Base-by-base conservation (phyloP, 441 rosid genomes). In the Biscutella laevigata region DNA sequence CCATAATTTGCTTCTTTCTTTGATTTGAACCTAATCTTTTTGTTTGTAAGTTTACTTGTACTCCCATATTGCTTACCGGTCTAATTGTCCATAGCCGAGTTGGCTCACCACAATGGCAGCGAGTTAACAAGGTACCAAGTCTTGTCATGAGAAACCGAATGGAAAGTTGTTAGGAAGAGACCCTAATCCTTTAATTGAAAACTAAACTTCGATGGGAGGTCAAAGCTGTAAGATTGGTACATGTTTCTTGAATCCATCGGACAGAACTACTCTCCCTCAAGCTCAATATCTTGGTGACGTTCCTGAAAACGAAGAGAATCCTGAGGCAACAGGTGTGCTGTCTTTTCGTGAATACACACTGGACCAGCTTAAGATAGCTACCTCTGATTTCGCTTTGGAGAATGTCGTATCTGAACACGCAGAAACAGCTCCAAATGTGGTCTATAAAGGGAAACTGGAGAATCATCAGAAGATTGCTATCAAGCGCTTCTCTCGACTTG, bases 161-260 rank as follows among this genome's bases (percentile, higher is more conserved):
- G n/a, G n/a, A n/a, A n/a, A n/a, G n/a, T n/a, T n/a, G n/a, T n/a
- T n/a, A n/a, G n/a, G n/a, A n/a, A n/a, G n/a, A n/a, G n/a, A n/a
- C n/a, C n/a, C n/a, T n/a, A n/a, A n/a, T n/a, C n/a, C n/a, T n/a
- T n/a, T n/a, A n/a, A n/a, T n/a, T 11, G 50, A 34, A 25, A 43
- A 16, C 32, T 24, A 19, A 20, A 1, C 25, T 12, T 24, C 49
- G 29, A 88, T 89, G 97, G 97, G 97, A 61, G 62, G 84, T 52
- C 83, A 67, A 57, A 70, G 76, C 59, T 77, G 86, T 62, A 89
- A 71, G 76, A 46, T 81, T 58, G 34, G 64, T 5, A 58, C 61
- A 1, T 84, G 86, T 70, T 90, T 87, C 73, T 68, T 69, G 74
- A 74, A 69, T 61, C 75, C 89, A 37, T 81, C 77, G 46, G 73